Percentiles rank a stretch among this genome's conserved stretches.
These are phyloP conservation scores for Zymoseptoria pseudotritici DNA, from an alignment of 2,329 filamentous ascomycete genomes.

Conservation along the genomic window DNA sequence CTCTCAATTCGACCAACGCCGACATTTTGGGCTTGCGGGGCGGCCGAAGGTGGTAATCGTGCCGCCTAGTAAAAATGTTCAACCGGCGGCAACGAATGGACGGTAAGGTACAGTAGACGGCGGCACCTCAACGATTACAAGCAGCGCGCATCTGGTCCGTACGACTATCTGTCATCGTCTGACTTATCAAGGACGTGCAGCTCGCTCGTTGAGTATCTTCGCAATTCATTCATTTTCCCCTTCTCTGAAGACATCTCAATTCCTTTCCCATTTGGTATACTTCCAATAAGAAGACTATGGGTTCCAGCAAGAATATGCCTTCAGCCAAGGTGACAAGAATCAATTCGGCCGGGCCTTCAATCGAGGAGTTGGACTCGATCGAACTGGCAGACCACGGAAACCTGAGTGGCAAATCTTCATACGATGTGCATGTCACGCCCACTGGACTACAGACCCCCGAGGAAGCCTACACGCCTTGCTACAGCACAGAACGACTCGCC, in stretches of 20 bases:
- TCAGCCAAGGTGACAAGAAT: constrained; percentile 1
- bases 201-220: not conserved
- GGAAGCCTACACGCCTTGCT: constrained; percentile 5
- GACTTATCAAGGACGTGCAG: not conserved
- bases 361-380: constrained; percentile 22
- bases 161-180: not conserved
- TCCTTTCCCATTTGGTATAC: constrained; percentile 6
- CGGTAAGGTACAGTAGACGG: not conserved
- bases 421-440: not conserved
- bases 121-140: not conserved
- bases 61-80: not conserved
- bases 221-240: not conserved
- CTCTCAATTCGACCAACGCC: not conserved
- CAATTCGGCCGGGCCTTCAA: constrained; percentile 13
- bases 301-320: not conserved
- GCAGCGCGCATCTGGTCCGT: not conserved
- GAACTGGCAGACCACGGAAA: constrained; percentile 19
- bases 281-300: not conserved
- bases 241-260: not conserved
- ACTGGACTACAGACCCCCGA: constrained; percentile 8
- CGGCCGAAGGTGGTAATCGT: not conserved
- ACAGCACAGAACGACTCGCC: constrained; percentile 25
- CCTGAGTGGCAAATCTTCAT: constrained; percentile 1
- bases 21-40: not conserved
- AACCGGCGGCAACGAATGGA: not conserved